A percentile compares a stretch with the other conserved stretches of the same genome.
phyloP scores from a whole-genome alignment of 2,329 filamentous ascomycete genomes.

The Fusarium xylarioides region DNA sequence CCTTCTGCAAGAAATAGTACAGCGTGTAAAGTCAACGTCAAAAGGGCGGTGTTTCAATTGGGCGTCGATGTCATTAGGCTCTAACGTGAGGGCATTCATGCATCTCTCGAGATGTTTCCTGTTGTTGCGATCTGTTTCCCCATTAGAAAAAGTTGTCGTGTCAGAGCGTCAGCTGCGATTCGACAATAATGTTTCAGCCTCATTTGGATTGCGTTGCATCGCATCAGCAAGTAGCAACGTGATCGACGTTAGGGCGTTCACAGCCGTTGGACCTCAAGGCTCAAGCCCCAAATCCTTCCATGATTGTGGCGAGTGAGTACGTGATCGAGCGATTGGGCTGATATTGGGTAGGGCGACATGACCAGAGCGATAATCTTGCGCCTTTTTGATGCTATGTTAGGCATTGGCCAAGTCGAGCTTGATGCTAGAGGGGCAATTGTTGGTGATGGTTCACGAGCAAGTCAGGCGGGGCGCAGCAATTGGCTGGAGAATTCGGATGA shows the following conservation, averaged over 20 bases:
- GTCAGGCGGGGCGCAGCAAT: background rate
- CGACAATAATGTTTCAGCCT: slow-evolving; percentile 33
- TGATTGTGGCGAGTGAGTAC: slow-evolving; percentile 25
- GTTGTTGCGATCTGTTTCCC: slow-evolving; percentile 11
- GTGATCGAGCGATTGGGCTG: slow-evolving; percentile 18
- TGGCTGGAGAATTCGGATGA: background rate
- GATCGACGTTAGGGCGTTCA: slow-evolving; percentile 32
- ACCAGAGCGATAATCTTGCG: background rate
- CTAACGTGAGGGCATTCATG: background rate
- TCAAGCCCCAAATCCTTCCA: slow-evolving; percentile 9
- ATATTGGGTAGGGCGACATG: slow-evolving; percentile 32
- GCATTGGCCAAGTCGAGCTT: slow-evolving; percentile 6
- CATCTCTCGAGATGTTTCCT: background rate
- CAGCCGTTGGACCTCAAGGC: slow-evolving; percentile 20
- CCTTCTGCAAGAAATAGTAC: background rate
- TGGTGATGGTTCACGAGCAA: slow-evolving; percentile 1
- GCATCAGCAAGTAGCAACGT: slow-evolving; percentile 37
- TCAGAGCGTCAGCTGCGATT: slow-evolving; percentile 19
- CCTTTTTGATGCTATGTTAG: background rate
- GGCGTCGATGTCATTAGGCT: slow-evolving; percentile 31
- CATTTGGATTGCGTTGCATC: slow-evolving; percentile 36
- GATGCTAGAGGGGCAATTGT: background rate
- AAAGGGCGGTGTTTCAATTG: slow-evolving; percentile 13
- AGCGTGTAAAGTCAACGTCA: background rate
- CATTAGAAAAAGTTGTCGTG: slow-evolving; percentile 3